Conservation (phyloP, 371 early-diverging fungal species). For the Dipsacomyces acuminosporus region DNA sequence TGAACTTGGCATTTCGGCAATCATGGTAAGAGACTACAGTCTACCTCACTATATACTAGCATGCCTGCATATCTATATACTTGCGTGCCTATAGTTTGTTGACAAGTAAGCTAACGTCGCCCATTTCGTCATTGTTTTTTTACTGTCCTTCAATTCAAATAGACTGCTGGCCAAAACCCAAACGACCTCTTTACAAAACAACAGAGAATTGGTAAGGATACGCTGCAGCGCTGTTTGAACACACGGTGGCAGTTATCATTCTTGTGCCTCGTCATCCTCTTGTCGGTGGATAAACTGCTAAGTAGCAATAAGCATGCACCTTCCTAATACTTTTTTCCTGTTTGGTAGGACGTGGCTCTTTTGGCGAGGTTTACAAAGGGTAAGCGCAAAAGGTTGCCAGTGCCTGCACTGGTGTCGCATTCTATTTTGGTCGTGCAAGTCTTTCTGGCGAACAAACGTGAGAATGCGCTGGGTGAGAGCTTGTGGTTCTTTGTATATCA, state of each 20-base stretch:
- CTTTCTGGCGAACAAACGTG: no score
- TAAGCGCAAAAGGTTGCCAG: no score
- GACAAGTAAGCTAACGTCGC: no score
- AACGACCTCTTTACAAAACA: slow-evolving; percentile 52
- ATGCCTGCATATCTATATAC: no score
- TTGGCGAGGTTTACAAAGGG: slow-evolving; percentile 90
- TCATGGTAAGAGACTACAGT: neutral
- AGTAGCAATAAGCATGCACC: neutral
- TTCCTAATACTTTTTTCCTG: neutral
- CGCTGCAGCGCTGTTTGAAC: neutral
- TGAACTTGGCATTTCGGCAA: slow-evolving; percentile 1
- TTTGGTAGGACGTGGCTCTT: slow-evolving; percentile 76
- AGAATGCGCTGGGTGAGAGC: no score
- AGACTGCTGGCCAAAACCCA: slow-evolving; percentile 38
- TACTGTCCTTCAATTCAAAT: neutral
- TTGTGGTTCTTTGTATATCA: no score
- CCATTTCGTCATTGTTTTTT: neutral
- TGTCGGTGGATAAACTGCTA: no score
- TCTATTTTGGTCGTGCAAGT: no score
- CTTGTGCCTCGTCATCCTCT: no score
- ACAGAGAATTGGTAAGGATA: slow-evolving; percentile 61
- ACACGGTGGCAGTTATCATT: no score
- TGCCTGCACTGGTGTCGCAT: no score
- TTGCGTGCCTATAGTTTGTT: no score
- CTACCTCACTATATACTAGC: neutral